Evolutionary conservation across 805 yeast genomes (phyloP).

Genomic region (Candida quercuum): DNA sequence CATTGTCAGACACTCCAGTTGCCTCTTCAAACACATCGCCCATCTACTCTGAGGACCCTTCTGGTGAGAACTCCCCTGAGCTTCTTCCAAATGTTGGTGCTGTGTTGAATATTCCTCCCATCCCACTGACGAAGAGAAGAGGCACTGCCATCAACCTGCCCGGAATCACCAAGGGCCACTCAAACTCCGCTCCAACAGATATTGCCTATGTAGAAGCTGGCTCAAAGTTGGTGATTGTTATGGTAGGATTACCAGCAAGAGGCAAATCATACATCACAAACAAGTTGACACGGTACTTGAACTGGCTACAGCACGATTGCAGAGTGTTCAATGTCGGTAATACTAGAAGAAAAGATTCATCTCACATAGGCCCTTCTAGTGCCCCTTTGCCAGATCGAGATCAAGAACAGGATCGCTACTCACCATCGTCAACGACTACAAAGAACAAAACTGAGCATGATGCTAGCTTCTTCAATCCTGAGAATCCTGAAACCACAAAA

Average conservation of each 20-base stretch:
- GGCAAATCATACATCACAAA: constrained; percentile 94
- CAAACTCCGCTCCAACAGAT: constrained; percentile 51
- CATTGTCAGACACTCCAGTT: constrained; percentile 71
- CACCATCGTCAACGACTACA: constrained; percentile 1
- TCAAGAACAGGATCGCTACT: too few species aligned
- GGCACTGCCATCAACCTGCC: constrained; percentile 90
- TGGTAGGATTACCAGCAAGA: constrained; percentile 95
- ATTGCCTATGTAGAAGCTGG: constrained; percentile 51
- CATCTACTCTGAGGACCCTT: constrained; percentile 22
- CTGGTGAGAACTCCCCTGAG: constrained; percentile 27
- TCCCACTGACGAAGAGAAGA: constrained; percentile 36
- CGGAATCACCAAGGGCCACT: constrained; percentile 72
- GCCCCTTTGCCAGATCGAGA: constrained; percentile 55
- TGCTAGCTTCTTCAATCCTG: constrained; percentile 85
- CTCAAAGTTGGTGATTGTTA: constrained; percentile 82
- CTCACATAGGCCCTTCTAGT: constrained; percentile 62
- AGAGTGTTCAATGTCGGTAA: constrained; percentile 93
- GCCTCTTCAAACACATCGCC: constrained; percentile 57
- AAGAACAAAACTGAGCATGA: constrained; percentile 41
- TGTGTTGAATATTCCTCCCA: constrained; percentile 8
- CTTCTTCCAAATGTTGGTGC: constrained; percentile 3
- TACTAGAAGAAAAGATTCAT: constrained; percentile 73
- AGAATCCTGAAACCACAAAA: constrained; percentile 54
- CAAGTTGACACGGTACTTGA: constrained; percentile 82
- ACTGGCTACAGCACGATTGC: constrained; percentile 91